These are phyloP conservation scores for Nakazawaea siamensis DNA, from an alignment of 805 yeast genomes.

Conservation along the genomic window DNA sequence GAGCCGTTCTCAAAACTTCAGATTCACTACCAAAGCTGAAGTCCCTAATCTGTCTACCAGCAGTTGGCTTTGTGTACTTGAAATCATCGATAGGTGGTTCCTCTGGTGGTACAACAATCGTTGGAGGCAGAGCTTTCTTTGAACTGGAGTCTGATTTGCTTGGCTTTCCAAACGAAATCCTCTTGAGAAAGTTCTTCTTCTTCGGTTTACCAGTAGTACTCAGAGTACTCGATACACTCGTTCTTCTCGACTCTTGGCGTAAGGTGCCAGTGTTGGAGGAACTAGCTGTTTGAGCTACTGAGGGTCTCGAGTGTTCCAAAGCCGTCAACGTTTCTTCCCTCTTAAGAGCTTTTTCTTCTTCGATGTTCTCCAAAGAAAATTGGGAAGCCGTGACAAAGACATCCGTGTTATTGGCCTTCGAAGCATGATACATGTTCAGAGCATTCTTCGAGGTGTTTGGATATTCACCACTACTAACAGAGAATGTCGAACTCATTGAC, in stretches of 20 bases:
- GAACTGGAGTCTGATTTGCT: not conserved
- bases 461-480: conserved; percentile 5
- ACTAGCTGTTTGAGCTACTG: not conserved
- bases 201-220: not conserved
- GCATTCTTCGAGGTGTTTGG: conserved; percentile 12
- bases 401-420: conserved; percentile 22
- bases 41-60: conserved; percentile 7
- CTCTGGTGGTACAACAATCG: not conserved
- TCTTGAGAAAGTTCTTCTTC: conserved; percentile 4
- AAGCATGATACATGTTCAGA: conserved; percentile 15
- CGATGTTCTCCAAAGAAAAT: conserved; percentile 15
- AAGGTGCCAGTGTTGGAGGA: not conserved
- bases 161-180: conserved; percentile 8
- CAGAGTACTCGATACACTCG: not conserved
- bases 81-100: not conserved
- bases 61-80: conserved; percentile 7
- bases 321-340: conserved; percentile 1
- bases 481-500: conserved; percentile 1
- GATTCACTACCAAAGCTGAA: conserved; percentile 10
- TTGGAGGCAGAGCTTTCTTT: not conserved
- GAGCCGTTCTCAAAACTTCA: conserved; percentile 7
- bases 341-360: conserved; percentile 7
- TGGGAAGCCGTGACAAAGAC: conserved; percentile 32
- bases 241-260: not conserved
- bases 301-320: too few species aligned